These are phyloP conservation scores for Entomortierella parvispora DNA, from an alignment of 192 early-diverging fungal genomes.

Conservation along the genomic window DNA sequence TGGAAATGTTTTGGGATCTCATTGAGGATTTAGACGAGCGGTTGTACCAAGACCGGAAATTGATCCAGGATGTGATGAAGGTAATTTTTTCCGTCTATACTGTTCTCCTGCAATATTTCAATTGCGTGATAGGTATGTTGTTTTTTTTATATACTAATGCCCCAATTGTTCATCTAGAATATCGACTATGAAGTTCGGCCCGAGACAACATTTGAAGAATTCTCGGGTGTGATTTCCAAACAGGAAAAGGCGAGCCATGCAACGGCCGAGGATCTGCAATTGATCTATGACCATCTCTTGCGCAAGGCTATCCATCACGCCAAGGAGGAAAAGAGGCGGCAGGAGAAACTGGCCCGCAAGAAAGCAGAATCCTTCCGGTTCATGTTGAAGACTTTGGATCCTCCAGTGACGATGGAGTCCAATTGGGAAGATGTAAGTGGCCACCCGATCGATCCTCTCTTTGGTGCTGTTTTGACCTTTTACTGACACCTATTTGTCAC, in stretches of 20 bases:
- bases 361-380: slow-evolving; percentile 84
- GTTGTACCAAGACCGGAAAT: slow-evolving; percentile 73
- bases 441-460: not conserved
- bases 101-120: not conserved
- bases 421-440: slow-evolving; percentile 74
- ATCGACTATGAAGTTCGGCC: slow-evolving; percentile 58
- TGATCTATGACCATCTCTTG: slow-evolving; percentile 66
- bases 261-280: slow-evolving; percentile 48
- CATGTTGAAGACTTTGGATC: slow-evolving; percentile 73
- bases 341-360: slow-evolving; percentile 74
- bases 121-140: not conserved
- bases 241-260: slow-evolving; percentile 34
- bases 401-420: slow-evolving; percentile 64
- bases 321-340: slow-evolving; percentile 78
- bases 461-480: slow-evolving; percentile 4
- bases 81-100: slow-evolving; percentile 44
- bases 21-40: slow-evolving; percentile 84
- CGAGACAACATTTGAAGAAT: slow-evolving; percentile 58
- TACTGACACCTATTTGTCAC: not conserved
- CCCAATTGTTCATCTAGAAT: slow-evolving; percentile 20
- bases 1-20: slow-evolving; percentile 95
- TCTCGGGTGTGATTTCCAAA: slow-evolving; percentile 33
- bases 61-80: slow-evolving; percentile 72
- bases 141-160: not conserved
- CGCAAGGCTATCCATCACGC: slow-evolving; percentile 64